phyloP scores from a whole-genome alignment of 768 basidiomycete species.

The Mycena pura region DNA sequence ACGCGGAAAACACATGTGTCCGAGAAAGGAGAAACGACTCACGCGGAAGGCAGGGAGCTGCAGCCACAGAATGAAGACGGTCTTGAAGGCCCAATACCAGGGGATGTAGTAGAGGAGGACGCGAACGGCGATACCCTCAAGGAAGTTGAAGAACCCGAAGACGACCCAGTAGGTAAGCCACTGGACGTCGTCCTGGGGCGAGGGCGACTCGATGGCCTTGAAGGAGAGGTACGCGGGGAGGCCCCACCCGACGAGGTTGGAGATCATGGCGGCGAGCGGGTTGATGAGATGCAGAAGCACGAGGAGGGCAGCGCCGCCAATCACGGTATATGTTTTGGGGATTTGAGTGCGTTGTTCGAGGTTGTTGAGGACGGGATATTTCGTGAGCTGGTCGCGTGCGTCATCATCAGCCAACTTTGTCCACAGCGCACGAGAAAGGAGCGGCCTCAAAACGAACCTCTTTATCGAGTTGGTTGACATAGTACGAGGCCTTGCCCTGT shows the following conservation, averaged over 20 bases:
- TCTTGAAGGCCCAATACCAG: slow-evolving; percentile 96
- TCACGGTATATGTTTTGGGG: slow-evolving; percentile 89
- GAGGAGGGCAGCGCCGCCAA: slow-evolving; percentile 73
- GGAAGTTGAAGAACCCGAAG: slow-evolving; percentile 92
- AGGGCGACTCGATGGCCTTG: slow-evolving; percentile 90
- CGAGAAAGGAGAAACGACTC: slow-evolving; percentile 43
- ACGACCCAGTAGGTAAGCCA: slow-evolving; percentile 99
- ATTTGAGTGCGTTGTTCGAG: slow-evolving; percentile 91
- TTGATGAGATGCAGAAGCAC: slow-evolving; percentile 84
- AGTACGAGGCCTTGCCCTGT: slow-evolving; percentile 81
- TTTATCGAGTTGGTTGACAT: slow-evolving; percentile 92
- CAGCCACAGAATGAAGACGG: slow-evolving; percentile 88
- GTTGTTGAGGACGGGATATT: slow-evolving; percentile 84
- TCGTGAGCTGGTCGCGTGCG: slow-evolving; percentile 61
- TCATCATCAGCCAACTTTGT: slow-evolving; percentile 14
- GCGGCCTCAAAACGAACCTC: slow-evolving; percentile 72
- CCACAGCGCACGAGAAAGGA: neutral
- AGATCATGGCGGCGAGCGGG: slow-evolving; percentile 89
- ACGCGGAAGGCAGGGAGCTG: slow-evolving; percentile 87
- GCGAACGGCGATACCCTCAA: slow-evolving; percentile 85
- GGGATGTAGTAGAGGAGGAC: slow-evolving; percentile 90
- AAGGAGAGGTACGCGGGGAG: slow-evolving; percentile 96
- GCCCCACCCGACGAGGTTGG: slow-evolving; percentile 94
- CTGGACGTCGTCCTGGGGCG: slow-evolving; percentile 85
- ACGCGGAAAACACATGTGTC: slow-evolving; percentile 27